Percentiles rank a stretch among this genome's conserved stretches.
These are phyloP conservation scores for Nepenthes mirabilis DNA, from an alignment of 148 eudicot genomes.

Conservation along the genomic window DNA sequence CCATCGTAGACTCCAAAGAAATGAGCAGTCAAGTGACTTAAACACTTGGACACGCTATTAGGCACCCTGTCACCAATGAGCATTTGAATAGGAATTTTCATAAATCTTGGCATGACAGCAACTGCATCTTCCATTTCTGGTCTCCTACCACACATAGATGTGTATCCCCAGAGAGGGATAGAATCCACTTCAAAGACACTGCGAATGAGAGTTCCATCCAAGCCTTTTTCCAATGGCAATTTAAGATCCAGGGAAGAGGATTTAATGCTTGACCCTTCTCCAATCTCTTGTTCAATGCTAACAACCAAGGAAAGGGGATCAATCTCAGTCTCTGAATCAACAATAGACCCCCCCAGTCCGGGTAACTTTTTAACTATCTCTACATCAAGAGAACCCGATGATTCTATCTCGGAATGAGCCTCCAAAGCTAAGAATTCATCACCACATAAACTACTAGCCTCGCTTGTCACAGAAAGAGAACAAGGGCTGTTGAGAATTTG, in stretches of 20 bases:
- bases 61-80: slow-evolving; percentile 26
- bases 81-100: slow-evolving; percentile 38
- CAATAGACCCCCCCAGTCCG: slow-evolving; percentile 8
- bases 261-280: slow-evolving; percentile 13
- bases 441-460: slow-evolving; percentile 36
- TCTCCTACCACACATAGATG: slow-evolving; percentile 41
- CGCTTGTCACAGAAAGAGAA: slow-evolving; percentile 34
- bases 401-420: slow-evolving; percentile 17
- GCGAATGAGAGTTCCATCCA: slow-evolving; percentile 15
- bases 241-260: slow-evolving; percentile 11
- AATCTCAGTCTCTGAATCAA: slow-evolving; percentile 1
- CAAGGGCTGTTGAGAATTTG: slow-evolving; percentile 21
- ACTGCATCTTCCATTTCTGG: slow-evolving; percentile 61
- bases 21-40: slow-evolving; percentile 43
- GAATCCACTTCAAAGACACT: slow-evolving; percentile 50
- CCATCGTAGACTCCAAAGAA: slow-evolving; percentile 59
- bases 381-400: slow-evolving; percentile 7
- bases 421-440: slow-evolving; percentile 30
- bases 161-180: slow-evolving; percentile 43
- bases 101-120: slow-evolving; percentile 29
- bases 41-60: slow-evolving; percentile 18
- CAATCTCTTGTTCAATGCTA: slow-evolving; percentile 6
- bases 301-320: slow-evolving; percentile 11
- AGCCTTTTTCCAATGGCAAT: slow-evolving; percentile 16
- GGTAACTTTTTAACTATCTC: slow-evolving; percentile 14